Conservation (phyloP, 169 alveolate genomes). For the Toxoplasma gondii region DNA sequence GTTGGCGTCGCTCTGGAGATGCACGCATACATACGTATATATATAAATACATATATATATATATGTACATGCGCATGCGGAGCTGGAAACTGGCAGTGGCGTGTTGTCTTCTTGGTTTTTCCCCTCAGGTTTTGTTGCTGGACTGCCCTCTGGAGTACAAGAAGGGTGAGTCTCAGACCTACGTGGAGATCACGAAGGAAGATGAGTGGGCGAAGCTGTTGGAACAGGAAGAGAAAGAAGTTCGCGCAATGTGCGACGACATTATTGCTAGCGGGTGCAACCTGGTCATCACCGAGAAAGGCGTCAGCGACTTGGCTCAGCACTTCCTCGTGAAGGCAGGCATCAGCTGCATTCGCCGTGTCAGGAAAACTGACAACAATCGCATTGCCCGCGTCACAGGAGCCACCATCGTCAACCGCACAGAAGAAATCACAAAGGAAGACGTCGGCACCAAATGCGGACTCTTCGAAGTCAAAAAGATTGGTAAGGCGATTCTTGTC, state of each 20-base stretch:
- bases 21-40: not conserved
- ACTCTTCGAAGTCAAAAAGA: slow-evolving; percentile 88
- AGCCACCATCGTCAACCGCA: slow-evolving; percentile 98
- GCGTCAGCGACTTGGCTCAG: slow-evolving; percentile 90
- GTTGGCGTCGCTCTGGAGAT: too few relatives aligned
- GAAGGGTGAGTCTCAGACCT: slow-evolving; percentile 82
- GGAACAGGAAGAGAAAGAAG: slow-evolving; percentile 97
- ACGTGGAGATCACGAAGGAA: slow-evolving; percentile 96
- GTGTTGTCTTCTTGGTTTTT: not conserved
- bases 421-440: slow-evolving; percentile 93
- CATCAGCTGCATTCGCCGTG: slow-evolving; percentile 89
- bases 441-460: slow-evolving; percentile 96
- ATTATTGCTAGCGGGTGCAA: slow-evolving; percentile 95
- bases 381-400: slow-evolving; percentile 96
- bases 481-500: slow-evolving; percentile 14
- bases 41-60: not conserved
- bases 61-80: not conserved
- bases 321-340: slow-evolving; percentile 95
- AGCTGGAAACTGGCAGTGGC: not conserved
- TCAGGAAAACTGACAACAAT: slow-evolving; percentile 97
- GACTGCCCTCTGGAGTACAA: slow-evolving; percentile 99
- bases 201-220: slow-evolving; percentile 94
- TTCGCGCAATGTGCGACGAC: slow-evolving; percentile 95
- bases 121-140: slow-evolving; percentile 88
- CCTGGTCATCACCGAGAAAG: slow-evolving; percentile 98